Base-by-base conservation (phyloP, 352 stramenopile species). In the Plasmopara viticola region DNA sequence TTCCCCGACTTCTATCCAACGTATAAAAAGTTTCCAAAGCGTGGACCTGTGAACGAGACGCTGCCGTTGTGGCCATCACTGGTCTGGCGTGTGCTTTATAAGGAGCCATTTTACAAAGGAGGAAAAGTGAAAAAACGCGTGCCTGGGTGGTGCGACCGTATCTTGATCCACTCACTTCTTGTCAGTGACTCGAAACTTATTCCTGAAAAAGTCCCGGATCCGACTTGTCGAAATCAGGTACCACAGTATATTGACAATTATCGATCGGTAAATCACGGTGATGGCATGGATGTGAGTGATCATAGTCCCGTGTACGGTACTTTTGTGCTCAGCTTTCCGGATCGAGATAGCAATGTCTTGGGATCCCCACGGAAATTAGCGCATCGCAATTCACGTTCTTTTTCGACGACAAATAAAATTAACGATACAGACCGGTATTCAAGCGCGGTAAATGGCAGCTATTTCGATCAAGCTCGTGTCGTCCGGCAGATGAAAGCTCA, bases 101-200 rank as follows among this genome's bases (percentile, higher is more conserved):
- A 95, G 55, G 86, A 95, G 41, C 80, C 86, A 6, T 92, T 95
- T 46, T 94, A 92, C 60, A 95, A 95, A 56, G 86, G 86, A 34
- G 84, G 86, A 10, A 88, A 92, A 45, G 72, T 89, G n/a, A 92
- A 93, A 66, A 88, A 91, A 43, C 84, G 82, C n/a, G 80, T 93
- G 20, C 86, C 86, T 8, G 77, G 78, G 0, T 95, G 81, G 78
- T 92, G 78, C 53, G 86, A 95, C 58, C 84, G 86, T 37, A 93
- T 95, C 49, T 59, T 94, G 29, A 78, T 86, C 44, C 78, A 93
- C 59, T 93, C 82, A 35, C 70, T 94, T 17, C 59, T 88, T 0
- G 78, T 90, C 14, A 80, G 79, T 31, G 76, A 88, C 48, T 92
- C 81, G 14, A 87, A 89, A 50, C 46, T 94, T 12, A 65, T 87